Evolutionary conservation across 2,329 filamentous ascomycete genomes (phyloP), one percentile per base, ranked within the genome.

Genomic region (Phyllosticta capitalensis): DNA sequence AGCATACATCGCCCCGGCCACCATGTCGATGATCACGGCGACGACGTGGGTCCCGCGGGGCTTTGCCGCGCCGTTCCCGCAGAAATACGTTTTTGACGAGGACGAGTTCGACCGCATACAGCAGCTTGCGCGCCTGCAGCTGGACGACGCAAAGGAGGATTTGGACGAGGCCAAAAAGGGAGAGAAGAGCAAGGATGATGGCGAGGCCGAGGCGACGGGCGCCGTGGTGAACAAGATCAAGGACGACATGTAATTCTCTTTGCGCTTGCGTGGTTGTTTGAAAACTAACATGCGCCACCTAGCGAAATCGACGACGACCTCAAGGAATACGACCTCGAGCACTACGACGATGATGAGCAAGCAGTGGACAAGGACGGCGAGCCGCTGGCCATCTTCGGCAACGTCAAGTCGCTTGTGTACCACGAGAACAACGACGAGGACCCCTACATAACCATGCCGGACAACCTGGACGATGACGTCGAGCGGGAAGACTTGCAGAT

Each of bases 401-500:
- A 96, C 71, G 84, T 95, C 71, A 95, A 94, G 74, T 92, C 90
- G 28, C 80, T 99, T 24, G 89, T 91, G 14, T 99, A 96, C 76
- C 92, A 99, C 78, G 86, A 92, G 65, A 90, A 90, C 63, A 94
- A 96, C 75, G 89, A 92, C 69, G 90, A 96, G 58, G 94, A 99
- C 69, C 94, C 94, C 0, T 99, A 99, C 75, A 94, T 99, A 70
- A 96, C 92, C 52, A 81, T 99, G 68, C 82, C 89, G 62, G 77
- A 83, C 48, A 84, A 83, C 52, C 83, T 72, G 3, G 84, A 87
- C n/a, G 88, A 91, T 19, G 88, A 95, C 30, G 89, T 95, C 59
- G 94, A 97, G 65, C 83, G 91, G 61, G 90, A 97, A 76, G 92
- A 99, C 67, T 81, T 99, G 59, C 92, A 99, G 75, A 89, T 99